These are phyloP conservation scores for Diaporthe amygdali DNA, from an alignment of 2,329 filamentous ascomycete genomes.

Conservation along the genomic window DNA sequence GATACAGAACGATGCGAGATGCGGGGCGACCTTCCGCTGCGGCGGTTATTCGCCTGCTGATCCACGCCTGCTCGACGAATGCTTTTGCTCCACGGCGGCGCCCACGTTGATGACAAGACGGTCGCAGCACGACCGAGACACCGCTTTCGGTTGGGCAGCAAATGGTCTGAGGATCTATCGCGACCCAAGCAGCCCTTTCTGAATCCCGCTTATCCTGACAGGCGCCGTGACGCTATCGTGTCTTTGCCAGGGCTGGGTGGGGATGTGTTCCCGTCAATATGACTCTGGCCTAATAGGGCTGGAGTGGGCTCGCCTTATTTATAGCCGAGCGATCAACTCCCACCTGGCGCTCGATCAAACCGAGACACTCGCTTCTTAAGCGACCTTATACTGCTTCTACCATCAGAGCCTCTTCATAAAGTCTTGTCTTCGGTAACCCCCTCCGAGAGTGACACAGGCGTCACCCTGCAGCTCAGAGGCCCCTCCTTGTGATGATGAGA, in stretches of 20 bases:
- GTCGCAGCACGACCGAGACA: conserved; percentile 25
- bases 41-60: conserved; percentile 5
- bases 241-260: neutral
- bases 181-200: neutral
- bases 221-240: conserved; percentile 4
- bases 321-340: conserved; percentile 21
- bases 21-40: neutral
- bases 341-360: conserved; percentile 25
- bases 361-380: conserved; percentile 29
- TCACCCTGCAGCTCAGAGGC: neutral
- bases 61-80: neutral
- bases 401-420: conserved; percentile 11
- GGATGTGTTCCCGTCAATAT: conserved; percentile 20
- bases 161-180: neutral
- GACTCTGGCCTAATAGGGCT: conserved; percentile 20
- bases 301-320: conserved; percentile 12
- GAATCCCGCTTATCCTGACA: neutral
- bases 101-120: neutral
- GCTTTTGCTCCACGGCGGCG: neutral
- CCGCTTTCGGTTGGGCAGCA: conserved; percentile 5
- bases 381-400: conserved; percentile 10
- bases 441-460: conserved; percentile 13
- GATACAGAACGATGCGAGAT: neutral
- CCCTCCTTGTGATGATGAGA: neutral
- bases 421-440: neutral